phyloP scores from a whole-genome alignment of 768 basidiomycete genomes.

The Vishniacozyma victoriae region DNA sequence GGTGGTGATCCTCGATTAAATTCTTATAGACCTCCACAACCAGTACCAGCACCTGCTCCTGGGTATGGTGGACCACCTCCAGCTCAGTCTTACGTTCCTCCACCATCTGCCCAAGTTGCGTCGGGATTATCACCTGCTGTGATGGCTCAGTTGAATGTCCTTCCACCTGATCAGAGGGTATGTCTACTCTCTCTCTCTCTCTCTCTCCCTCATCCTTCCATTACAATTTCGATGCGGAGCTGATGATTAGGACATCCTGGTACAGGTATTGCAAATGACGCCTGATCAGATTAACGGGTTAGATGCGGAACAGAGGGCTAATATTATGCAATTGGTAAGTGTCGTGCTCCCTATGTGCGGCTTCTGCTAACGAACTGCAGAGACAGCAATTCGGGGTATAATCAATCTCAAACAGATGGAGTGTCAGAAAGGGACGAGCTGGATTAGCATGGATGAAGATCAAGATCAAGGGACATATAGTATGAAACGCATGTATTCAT shows the following conservation, averaged over 20 bases:
- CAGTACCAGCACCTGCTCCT: constrained; percentile 45
- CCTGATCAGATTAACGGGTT: constrained; percentile 76
- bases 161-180: too few relatives aligned
- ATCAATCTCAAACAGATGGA: too few relatives aligned
- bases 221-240: too few relatives aligned
- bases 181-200: too few relatives aligned
- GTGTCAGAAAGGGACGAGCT: not conserved
- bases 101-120: constrained; percentile 20
- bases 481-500: too few relatives aligned
- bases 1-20: too few relatives aligned
- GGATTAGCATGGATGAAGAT: not conserved
- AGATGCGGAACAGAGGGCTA: constrained; percentile 68
- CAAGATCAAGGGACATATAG: too few relatives aligned
- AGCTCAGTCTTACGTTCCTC: not conserved
- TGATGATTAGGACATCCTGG: constrained; percentile 77
- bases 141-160: too few relatives aligned
- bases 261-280: constrained; percentile 77
- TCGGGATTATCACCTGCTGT: constrained; percentile 32
- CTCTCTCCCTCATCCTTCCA: too few relatives aligned
- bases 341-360: not conserved
- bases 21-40: constrained; percentile 20
- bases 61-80: constrained; percentile 30
- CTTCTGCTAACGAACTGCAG: too few relatives aligned
- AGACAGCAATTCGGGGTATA: too few relatives aligned
- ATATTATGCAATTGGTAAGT: constrained; percentile 75